Evolutionary conservation across 768 basidiomycete species (phyloP).

Genomic region (Vishniacozyma victoriae): DNA sequence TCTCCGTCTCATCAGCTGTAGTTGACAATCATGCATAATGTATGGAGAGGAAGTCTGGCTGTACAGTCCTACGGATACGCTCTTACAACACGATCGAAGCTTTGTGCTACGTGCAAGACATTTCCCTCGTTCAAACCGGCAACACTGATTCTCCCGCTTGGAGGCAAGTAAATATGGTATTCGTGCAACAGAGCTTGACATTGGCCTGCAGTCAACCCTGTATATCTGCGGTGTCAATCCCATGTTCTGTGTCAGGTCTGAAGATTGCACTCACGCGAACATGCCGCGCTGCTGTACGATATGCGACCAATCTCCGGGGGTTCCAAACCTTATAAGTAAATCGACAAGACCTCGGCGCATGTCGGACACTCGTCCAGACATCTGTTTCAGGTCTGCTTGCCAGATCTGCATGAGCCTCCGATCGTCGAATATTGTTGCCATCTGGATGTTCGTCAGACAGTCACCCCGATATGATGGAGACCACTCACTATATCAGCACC

Average conservation of each 20-base stretch:
- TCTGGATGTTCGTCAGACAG: no score
- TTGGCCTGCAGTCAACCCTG: slow-evolving; percentile 6
- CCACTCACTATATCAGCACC: slow-evolving; percentile 59
- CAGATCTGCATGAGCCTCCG: slow-evolving; percentile 25
- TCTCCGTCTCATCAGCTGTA: no score
- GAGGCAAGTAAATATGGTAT: neutral
- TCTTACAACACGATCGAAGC: no score
- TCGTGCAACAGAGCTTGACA: neutral
- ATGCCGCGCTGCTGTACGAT: slow-evolving; percentile 91
- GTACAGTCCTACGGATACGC: no score
- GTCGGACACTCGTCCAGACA: slow-evolving; percentile 80
- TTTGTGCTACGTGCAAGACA: no score
- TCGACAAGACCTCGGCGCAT: slow-evolving; percentile 75
- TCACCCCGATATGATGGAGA: no score
- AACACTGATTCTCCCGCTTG: neutral
- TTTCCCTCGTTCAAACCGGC: slow-evolving; percentile 5
- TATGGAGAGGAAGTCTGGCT: no score
- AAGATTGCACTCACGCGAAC: slow-evolving; percentile 63
- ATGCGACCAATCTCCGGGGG: slow-evolving; percentile 86
- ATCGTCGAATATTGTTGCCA: slow-evolving; percentile 26
- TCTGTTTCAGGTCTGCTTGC: slow-evolving; percentile 66
- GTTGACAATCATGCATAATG: no score
- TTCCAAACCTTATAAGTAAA: slow-evolving; percentile 68
- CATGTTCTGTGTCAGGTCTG: slow-evolving; percentile 6
- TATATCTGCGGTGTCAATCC: no score